These are phyloP conservation scores for Agrocybe praecox DNA, from an alignment of 768 basidiomycete species.

Conservation along the genomic window DNA sequence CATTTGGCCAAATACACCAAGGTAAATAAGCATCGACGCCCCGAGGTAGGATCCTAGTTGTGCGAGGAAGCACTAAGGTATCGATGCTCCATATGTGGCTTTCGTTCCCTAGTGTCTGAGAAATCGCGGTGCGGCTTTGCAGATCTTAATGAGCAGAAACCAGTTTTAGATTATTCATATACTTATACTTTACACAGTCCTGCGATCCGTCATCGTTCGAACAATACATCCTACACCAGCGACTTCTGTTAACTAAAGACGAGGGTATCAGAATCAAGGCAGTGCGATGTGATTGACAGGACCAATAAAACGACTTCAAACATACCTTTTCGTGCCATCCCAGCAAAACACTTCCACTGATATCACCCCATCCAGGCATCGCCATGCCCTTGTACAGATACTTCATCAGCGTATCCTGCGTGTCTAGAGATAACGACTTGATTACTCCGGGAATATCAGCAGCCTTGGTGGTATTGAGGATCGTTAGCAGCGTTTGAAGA, in stretches of 20 bases:
- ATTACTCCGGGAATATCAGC: conserved; percentile 81
- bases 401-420: conserved; percentile 94
- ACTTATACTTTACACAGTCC: conserved; percentile 41
- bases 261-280: background rate
- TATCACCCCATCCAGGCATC: conserved; percentile 61
- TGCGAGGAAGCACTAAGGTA: too few species aligned
- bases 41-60: too few species aligned
- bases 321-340: conserved; percentile 97
- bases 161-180: background rate
- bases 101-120: too few species aligned
- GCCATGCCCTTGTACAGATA: conserved; percentile 98
- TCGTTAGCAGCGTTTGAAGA: conserved; percentile 78
- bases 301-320: background rate
- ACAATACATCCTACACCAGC: conserved; percentile 97
- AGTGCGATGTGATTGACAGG: background rate
- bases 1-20: too few species aligned
- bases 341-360: conserved; percentile 62
- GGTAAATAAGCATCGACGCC: too few species aligned
- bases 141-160: background rate
- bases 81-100: too few species aligned
- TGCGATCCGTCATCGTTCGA: conserved; percentile 67
- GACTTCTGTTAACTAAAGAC: conserved; percentile 79
- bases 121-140: background rate
- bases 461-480: conserved; percentile 93
- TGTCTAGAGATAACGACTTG: conserved; percentile 68